Percentiles rank a stretch among this genome's conserved stretches.
phyloP scores from a whole-genome alignment of 1,284 basidiomycete species.

The Kwoniella shivajii region DNA sequence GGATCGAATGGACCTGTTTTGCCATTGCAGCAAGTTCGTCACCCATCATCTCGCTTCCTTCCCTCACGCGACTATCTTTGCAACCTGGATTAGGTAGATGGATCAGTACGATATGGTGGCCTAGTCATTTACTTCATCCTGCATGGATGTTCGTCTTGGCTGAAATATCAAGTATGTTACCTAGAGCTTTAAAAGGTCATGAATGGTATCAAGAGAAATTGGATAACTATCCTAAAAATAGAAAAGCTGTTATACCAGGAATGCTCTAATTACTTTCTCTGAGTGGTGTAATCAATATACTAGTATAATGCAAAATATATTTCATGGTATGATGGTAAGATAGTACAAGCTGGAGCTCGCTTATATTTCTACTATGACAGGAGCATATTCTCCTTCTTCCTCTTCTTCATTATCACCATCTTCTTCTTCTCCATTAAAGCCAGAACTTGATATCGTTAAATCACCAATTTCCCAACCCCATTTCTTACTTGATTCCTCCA shows the following conservation, averaged over 20 bases:
- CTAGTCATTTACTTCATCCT: slow-evolving; percentile 57
- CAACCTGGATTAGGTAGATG: slow-evolving; percentile 6
- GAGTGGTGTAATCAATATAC: neutral
- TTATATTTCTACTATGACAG: slow-evolving; percentile 46
- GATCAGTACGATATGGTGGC: slow-evolving; percentile 23
- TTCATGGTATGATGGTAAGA: neutral
- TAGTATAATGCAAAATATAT: neutral
- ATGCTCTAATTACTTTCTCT: slow-evolving; percentile 4
- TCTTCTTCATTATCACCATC: slow-evolving; percentile 48
- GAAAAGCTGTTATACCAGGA: slow-evolving; percentile 66
- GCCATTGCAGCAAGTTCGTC: slow-evolving; percentile 61
- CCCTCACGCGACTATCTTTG: slow-evolving; percentile 8
- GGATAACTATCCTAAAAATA: slow-evolving; percentile 65
- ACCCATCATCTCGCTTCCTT: slow-evolving; percentile 55
- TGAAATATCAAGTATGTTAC: slow-evolving; percentile 73
- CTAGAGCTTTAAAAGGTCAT: slow-evolving; percentile 76
- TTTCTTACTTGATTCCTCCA: slow-evolving; percentile 14
- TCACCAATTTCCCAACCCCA: slow-evolving; percentile 40
- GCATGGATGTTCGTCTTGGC: slow-evolving; percentile 74
- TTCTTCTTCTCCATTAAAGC: slow-evolving; percentile 43
- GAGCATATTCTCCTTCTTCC: slow-evolving; percentile 54
- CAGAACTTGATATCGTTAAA: slow-evolving; percentile 19
- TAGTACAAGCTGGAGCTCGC: neutral
- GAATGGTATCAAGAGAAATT: slow-evolving; percentile 76
- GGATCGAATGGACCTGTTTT: slow-evolving; percentile 81